Evolutionary conservation across 2,329 filamentous ascomycete species (phyloP).

Genomic region (Penicillium brasilianum): DNA sequence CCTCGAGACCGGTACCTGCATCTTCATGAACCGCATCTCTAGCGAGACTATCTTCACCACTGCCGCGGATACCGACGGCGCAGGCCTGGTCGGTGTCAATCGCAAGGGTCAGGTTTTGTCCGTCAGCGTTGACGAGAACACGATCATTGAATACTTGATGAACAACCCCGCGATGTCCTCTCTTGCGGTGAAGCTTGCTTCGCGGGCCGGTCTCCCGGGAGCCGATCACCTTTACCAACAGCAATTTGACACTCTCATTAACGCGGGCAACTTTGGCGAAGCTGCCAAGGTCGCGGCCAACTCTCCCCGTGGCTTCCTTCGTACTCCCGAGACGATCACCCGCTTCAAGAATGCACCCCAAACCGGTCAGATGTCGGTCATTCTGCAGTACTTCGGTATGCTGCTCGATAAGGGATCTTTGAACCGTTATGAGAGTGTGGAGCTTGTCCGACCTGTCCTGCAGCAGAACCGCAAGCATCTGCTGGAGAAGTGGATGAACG

Average conservation of each 20-base stretch:
- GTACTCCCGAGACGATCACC: constrained; percentile 93
- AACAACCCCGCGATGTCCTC: constrained; percentile 94
- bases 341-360: constrained; percentile 87
- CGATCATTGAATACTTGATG: constrained; percentile 90
- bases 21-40: constrained; percentile 99
- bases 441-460: constrained; percentile 89
- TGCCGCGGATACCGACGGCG: constrained; percentile 78
- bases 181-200: constrained; percentile 94
- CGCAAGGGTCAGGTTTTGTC: constrained; percentile 96
- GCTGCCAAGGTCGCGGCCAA: constrained; percentile 96
- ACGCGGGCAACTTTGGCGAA: constrained; percentile 78
- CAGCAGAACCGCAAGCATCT: constrained; percentile 93
- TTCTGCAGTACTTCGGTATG: constrained; percentile 97
- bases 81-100: constrained; percentile 93
- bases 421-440: constrained; percentile 91
- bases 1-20: constrained; percentile 89
- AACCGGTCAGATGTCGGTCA: constrained; percentile 78
- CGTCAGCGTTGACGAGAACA: constrained; percentile 89
- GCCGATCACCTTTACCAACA: constrained; percentile 91
- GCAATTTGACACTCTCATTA: constrained; percentile 88
- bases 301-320: constrained; percentile 92
- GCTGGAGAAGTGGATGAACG: constrained; percentile 96
- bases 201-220: constrained; percentile 88
- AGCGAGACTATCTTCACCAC: constrained; percentile 99
- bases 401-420: constrained; percentile 91